Base-by-base conservation (phyloP, 768 basidiomycete species). In the Amanita pallidorosea region DNA sequence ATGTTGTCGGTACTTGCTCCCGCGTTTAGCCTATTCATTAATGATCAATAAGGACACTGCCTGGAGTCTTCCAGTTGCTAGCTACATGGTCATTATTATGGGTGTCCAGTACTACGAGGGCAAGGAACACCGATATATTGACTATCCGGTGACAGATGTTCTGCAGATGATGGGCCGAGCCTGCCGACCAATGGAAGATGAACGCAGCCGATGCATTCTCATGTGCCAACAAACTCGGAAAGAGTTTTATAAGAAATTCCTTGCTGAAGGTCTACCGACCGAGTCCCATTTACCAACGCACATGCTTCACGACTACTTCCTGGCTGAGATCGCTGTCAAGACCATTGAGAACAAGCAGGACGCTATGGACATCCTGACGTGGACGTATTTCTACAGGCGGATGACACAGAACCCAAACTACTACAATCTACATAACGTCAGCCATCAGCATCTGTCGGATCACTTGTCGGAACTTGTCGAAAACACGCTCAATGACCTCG, bases 121-220 rank as follows among this genome's bases (percentile, higher is more conserved):
- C 61, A 89, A 92, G 66, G 96, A 99, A 60, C 96, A 98, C 62
- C 88, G 96, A 41, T 99, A 99, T 57, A 76, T 94, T 56, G 96
- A 98, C 65, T 97, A 98, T 62, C 93, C 95, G 3, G 92, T 99
- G 53, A 95, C 95, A 78, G 95, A 98, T 58, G 88, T 99, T 5
- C 77, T 98, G 1, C 96, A 98, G 63, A 98, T 99, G 95, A 95
- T 98, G 84, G 96, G 95, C 38, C 80, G 84, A n/a, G 96, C 96
- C 0, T 97, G 94, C 64, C 84, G 94, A 13, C 95, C 96, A 6
- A 65, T 69, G 36, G 81, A 91, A 58, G 96, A 98, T 57, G 83
- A 86, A 2, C 83, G 85, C 53, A 93, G 90, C 58, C 86, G 92
- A 12, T 98, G 95, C 60, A 86, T 99, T 2, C 70, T 97, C 34